Base-by-base conservation (phyloP, 1,284 basidiomycete species). In the Pyrrhoderma noxium region DNA sequence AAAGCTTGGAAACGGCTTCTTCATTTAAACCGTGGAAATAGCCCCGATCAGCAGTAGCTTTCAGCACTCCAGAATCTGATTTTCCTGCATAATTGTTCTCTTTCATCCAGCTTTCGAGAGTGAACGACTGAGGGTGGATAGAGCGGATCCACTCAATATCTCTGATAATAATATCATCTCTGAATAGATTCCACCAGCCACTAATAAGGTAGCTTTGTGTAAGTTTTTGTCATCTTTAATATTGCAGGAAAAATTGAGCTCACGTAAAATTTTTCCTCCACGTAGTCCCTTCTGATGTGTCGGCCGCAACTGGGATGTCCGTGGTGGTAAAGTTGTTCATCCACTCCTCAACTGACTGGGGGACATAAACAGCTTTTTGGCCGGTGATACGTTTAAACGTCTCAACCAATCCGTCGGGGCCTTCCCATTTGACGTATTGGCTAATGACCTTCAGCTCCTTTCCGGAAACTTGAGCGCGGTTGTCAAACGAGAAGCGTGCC, bases 351-450 rank as follows among this genome's bases (percentile, higher is more conserved):
- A 70, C 51, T 3, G 66, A 62, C 38, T 69, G 65, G 34, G 65
- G 57, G 23, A 68, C 62, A 56, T 66, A 65, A 11, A 71, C 64
- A 0, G 70, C 71, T 41, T 67, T 66, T 55, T 67, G 56, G 1
- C 71, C 72, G 3, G 73, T 74, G 23, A 75, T 72, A 55, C 68
- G 67, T 45, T 59, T 66, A 65, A 76, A 76, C 41, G 67, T 68
- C 27, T 62, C 56, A 5, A 67, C 66, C 46, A 76, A 65, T 11
- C 51, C 51, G 18, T 52, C 37, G 3, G 21, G 44, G 45, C 72
- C 64, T 16, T 73, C 67, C 69, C 71, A 73, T 5, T 62, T 64
- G 19, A 76, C 71, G 50, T 67, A 59, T 51, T 77, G 71, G 44
- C 68, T 71, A 1, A 68, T 70, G 49, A 74, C 59, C 52, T 68